These are phyloP conservation scores for Talaromyces sp. DNA, from an alignment of 2,329 filamentous ascomycete genomes.

Conservation along the genomic window DNA sequence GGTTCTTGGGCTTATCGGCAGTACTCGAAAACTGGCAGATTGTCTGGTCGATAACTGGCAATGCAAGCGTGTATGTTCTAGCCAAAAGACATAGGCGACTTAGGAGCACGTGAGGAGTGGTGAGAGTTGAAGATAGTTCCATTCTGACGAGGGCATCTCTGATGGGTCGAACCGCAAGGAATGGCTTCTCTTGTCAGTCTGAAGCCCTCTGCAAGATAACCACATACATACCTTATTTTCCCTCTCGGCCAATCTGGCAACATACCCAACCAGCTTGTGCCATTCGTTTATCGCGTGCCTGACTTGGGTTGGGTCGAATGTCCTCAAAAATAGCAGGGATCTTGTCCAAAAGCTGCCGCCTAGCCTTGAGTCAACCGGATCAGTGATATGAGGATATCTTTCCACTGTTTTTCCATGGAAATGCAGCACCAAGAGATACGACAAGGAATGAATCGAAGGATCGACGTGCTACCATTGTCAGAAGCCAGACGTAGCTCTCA, in stretches of 20 bases:
- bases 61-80: conserved; percentile 32
- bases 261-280: conserved; percentile 30
- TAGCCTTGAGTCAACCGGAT: conserved; percentile 38
- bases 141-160: conserved; percentile 40
- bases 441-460: conserved; percentile 53
- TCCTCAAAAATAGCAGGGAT: conserved; percentile 47
- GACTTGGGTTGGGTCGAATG: conserved; percentile 45
- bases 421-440: conserved; percentile 53
- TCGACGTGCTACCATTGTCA: conserved; percentile 36
- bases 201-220: background rate
- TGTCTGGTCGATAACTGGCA: conserved; percentile 36
- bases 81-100: conserved; percentile 38
- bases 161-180: conserved; percentile 35
- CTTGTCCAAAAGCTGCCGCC: conserved; percentile 46
- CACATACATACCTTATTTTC: conserved; percentile 26
- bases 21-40: conserved; percentile 37
- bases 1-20: conserved; percentile 18
- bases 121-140: conserved; percentile 39
- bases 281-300: conserved; percentile 40
- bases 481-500: background rate
- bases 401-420: conserved; percentile 40
- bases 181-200: conserved; percentile 25
- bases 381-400: conserved; percentile 27
- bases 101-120: conserved; percentile 38
- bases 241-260: conserved; percentile 27